A percentile compares a stretch with the other conserved stretches of the same genome.
phyloP scores from a whole-genome alignment of 2,329 filamentous ascomycete genomes.

The Aspergillus brasiliensis region DNA sequence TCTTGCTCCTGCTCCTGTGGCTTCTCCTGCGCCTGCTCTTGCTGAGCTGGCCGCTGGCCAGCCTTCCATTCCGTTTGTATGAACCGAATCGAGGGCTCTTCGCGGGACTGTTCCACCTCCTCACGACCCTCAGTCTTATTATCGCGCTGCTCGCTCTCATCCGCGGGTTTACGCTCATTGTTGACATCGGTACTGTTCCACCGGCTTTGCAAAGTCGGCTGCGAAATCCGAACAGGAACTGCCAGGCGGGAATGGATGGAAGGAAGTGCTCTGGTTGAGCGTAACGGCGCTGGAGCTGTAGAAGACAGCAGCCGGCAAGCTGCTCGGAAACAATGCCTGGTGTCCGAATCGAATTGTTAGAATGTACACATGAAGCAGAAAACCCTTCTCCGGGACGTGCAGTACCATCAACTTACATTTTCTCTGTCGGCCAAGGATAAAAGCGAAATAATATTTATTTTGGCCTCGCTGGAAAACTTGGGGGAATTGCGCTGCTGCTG shows the following conservation, averaged over 20 bases:
- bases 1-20: no score
- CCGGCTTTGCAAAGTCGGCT: constrained; percentile 45
- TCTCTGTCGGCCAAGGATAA: neutral
- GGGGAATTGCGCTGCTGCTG: neutral
- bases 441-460: neutral
- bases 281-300: constrained; percentile 47
- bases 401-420: neutral
- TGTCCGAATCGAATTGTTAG: neutral
- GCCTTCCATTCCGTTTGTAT: neutral
- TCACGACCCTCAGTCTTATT: no score
- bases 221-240: constrained; percentile 43
- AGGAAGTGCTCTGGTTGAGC: constrained; percentile 45
- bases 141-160: neutral
- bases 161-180: neutral
- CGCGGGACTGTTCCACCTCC: neutral
- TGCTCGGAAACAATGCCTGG: constrained; percentile 61
- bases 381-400: neutral
- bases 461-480: neutral
- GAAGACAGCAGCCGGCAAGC: constrained; percentile 57
- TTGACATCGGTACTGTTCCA: constrained; percentile 18
- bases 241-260: constrained; percentile 30
- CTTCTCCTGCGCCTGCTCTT: no score
- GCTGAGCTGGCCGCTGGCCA: no score
- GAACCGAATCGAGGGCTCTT: neutral
- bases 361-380: neutral